Evolutionary conservation across 2,329 filamentous ascomycete species (phyloP).

Genomic region (Phoma sp.): DNA sequence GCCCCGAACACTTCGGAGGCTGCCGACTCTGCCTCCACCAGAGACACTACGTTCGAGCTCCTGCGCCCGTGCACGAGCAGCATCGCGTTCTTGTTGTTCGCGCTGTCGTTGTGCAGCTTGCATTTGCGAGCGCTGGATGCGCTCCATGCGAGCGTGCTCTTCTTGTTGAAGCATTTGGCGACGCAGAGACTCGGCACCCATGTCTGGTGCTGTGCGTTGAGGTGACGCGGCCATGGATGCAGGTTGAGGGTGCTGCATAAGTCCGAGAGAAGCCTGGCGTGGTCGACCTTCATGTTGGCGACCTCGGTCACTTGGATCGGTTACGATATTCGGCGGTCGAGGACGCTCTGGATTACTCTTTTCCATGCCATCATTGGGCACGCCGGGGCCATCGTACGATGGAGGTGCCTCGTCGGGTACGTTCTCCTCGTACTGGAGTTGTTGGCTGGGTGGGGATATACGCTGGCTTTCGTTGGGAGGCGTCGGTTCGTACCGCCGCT

Average conservation of each 20-base stretch:
- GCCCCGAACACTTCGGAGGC: constrained; percentile 40
- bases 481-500: constrained; percentile 12
- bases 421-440: constrained; percentile 31
- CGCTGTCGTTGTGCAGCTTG: constrained; percentile 32
- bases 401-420: constrained; percentile 43
- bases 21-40: constrained; percentile 41
- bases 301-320: constrained; percentile 13
- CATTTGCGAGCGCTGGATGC: constrained; percentile 37
- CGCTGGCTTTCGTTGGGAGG: constrained; percentile 7
- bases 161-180: constrained; percentile 45
- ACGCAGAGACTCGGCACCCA: constrained; percentile 47
- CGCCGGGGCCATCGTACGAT: constrained; percentile 42
- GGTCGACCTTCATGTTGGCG: constrained; percentile 31
- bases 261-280: constrained; percentile 42
- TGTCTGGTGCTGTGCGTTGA: constrained; percentile 44
- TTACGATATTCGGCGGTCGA: constrained; percentile 42
- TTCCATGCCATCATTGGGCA: constrained; percentile 41
- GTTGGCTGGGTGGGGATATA: constrained; percentile 3
- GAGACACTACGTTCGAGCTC: constrained; percentile 46
- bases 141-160: constrained; percentile 43
- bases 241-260: constrained; percentile 50
- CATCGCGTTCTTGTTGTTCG: constrained; percentile 38
- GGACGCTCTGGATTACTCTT: constrained; percentile 37
- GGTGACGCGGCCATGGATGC: constrained; percentile 50
- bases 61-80: constrained; percentile 40